These are phyloP conservation scores for Coniochaeta pulveracea DNA, from an alignment of 2,329 filamentous ascomycete species.

Conservation along the genomic window DNA sequence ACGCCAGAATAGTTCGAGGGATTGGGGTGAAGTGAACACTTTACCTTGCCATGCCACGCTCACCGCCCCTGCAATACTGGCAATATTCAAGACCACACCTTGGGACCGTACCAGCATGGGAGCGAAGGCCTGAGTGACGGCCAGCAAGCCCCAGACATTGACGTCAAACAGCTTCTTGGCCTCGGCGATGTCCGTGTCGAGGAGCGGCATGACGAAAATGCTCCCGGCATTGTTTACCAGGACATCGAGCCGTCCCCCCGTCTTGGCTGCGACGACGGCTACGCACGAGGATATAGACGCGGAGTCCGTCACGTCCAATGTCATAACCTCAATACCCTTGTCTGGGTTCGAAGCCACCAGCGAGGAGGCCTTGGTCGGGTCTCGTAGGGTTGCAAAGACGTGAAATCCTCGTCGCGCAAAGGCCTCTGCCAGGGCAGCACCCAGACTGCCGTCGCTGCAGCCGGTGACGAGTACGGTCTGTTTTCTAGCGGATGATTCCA, in stretches of 20 bases:
- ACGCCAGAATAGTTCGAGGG: not conserved
- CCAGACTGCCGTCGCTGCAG: slow-evolving; percentile 26
- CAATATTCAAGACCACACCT: not conserved
- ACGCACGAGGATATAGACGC: slow-evolving; percentile 20
- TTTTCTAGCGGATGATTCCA: not conserved
- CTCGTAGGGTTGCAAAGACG: slow-evolving; percentile 29
- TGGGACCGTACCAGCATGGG: slow-evolving; percentile 19
- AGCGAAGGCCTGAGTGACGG: slow-evolving; percentile 25
- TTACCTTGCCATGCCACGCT: not conserved
- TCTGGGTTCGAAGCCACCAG: slow-evolving; percentile 14
- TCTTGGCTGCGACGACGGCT: slow-evolving; percentile 18
- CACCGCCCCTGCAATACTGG: not conserved
- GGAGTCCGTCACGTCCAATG: slow-evolving; percentile 26
- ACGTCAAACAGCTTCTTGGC: slow-evolving; percentile 19
- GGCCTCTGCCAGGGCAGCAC: slow-evolving; percentile 25
- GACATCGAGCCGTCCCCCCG: slow-evolving; percentile 26
- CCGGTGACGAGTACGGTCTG: slow-evolving; percentile 24
- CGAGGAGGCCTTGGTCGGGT: slow-evolving; percentile 17
- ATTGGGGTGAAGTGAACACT: not conserved
- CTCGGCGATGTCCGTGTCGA: slow-evolving; percentile 20
- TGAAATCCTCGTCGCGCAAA: slow-evolving; percentile 23
- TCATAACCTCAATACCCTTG: slow-evolving; percentile 24
- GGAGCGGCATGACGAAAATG: slow-evolving; percentile 18
- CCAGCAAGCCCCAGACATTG: slow-evolving; percentile 23
- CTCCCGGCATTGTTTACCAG: slow-evolving; percentile 31